Conservation (phyloP, 257 asterid genomes). For the Scutellaria galericulata region DNA sequence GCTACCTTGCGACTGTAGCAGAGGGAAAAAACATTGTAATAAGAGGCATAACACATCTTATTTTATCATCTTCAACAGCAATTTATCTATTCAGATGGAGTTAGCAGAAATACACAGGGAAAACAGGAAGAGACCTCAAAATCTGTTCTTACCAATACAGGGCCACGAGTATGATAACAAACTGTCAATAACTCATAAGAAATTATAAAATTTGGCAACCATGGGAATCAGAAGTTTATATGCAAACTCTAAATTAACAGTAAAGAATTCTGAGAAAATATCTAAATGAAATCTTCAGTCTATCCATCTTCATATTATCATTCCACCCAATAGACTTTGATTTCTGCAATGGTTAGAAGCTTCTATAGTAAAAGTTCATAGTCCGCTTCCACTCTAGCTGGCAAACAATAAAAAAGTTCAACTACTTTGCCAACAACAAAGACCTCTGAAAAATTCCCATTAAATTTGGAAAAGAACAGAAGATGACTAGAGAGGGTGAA, state of each 20-base stretch:
- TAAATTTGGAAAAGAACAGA: conserved; percentile 28
- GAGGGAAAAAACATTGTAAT: no score
- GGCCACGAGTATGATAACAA: background rate
- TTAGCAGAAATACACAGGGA: no score
- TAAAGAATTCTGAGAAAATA: conserved; percentile 13
- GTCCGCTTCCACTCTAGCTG: background rate
- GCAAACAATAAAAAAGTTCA: background rate
- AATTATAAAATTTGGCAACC: conserved; percentile 2
- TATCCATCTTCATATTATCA: conserved; percentile 9
- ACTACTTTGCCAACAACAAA: conserved; percentile 22
- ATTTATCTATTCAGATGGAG: no score
- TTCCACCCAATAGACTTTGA: conserved; percentile 9
- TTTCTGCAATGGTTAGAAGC: conserved; percentile 25
- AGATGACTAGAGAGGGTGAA: conserved; percentile 15
- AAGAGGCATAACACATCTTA: no score
- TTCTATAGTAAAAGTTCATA: background rate
- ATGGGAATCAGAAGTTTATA: background rate
- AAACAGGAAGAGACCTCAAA: no score
- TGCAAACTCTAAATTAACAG: background rate
- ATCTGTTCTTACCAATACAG: conserved; percentile 7
- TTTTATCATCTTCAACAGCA: no score
- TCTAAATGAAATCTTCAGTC: conserved; percentile 1
- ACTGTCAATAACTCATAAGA: background rate
- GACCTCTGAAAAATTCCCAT: background rate
- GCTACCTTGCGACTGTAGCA: no score